Evolutionary conservation across 2,329 filamentous ascomycete species (phyloP).

Genomic region (Pseudogymnoascus sp.): DNA sequence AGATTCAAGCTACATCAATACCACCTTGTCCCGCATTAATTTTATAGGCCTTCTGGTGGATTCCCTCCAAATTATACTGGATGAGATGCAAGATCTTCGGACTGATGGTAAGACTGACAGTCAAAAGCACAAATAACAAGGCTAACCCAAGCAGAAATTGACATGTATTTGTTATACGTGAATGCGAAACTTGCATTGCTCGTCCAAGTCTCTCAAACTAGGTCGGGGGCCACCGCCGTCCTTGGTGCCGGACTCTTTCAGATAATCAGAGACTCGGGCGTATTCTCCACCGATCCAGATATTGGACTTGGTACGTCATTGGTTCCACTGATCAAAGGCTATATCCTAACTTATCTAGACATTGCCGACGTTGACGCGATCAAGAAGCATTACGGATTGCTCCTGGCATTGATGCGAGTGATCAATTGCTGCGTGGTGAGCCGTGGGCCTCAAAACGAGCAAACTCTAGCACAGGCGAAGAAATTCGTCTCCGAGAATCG

Average conservation of each 20-base stretch:
- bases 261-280: constrained; percentile 68
- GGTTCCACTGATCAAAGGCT: neutral
- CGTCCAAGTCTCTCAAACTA: constrained; percentile 74
- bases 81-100: constrained; percentile 58
- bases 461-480: constrained; percentile 64
- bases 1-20: constrained; percentile 66
- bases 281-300: constrained; percentile 88
- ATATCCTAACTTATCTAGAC: constrained; percentile 20
- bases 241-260: constrained; percentile 83
- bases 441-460: constrained; percentile 71
- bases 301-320: constrained; percentile 61
- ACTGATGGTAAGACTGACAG: constrained; percentile 41
- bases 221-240: constrained; percentile 77
- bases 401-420: constrained; percentile 73
- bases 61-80: constrained; percentile 68
- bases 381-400: constrained; percentile 57
- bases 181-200: constrained; percentile 76
- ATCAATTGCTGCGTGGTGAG: constrained; percentile 75
- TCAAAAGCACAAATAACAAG: neutral
- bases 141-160: constrained; percentile 27
- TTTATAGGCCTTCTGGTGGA: constrained; percentile 88
- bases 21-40: constrained; percentile 75
- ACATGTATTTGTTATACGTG: constrained; percentile 37
- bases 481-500: constrained; percentile 77
- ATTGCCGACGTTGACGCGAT: constrained; percentile 23